Conservation (phyloP, 495 filamentous ascomycete genomes). For the Echria macrotheca region DNA sequence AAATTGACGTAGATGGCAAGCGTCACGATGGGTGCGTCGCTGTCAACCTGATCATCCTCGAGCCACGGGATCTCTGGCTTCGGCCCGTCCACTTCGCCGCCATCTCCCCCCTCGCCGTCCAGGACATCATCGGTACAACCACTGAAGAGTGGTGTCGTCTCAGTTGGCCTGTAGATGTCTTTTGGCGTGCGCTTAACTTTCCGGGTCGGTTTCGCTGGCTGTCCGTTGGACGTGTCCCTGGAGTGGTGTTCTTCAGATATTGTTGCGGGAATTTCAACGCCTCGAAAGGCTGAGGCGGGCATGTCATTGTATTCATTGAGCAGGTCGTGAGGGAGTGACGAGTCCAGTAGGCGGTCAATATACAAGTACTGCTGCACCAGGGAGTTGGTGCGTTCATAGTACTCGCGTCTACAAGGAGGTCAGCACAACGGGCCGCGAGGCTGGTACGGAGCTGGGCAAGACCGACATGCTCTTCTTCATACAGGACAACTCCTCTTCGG, state of each 20-base stretch:
- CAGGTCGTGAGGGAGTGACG: conserved; percentile 76
- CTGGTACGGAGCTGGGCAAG: neutral
- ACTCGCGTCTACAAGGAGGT: conserved; percentile 50
- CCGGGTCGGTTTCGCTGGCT: too few species aligned
- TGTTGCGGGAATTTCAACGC: conserved; percentile 50
- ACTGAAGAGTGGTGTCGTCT: conserved; percentile 58
- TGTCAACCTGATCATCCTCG: conserved; percentile 56
- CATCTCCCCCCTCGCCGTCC: conserved; percentile 14
- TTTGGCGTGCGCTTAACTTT: conserved; percentile 67
- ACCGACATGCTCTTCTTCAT: conserved; percentile 61
- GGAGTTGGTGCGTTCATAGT: conserved; percentile 79
- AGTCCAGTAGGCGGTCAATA: conserved; percentile 86
- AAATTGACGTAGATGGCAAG: conserved; percentile 84
- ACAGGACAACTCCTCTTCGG: conserved; percentile 54
- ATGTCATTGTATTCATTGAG: conserved; percentile 76
- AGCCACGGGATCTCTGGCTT: conserved; percentile 48
- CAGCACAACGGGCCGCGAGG: neutral
- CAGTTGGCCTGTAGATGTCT: conserved; percentile 72
- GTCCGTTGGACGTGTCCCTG: neutral
- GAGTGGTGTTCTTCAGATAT: conserved; percentile 45
- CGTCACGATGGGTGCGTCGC: conserved; percentile 60
- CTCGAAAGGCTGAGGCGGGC: conserved; percentile 33
- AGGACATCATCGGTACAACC: conserved; percentile 27
- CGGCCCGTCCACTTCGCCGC: conserved; percentile 16
- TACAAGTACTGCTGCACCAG: conserved; percentile 84